A percentile compares a stretch with the other conserved stretches of the same genome.
These are phyloP conservation scores for Patellifolia procumbens DNA, from an alignment of 179 eudicot species.

Conservation along the genomic window DNA sequence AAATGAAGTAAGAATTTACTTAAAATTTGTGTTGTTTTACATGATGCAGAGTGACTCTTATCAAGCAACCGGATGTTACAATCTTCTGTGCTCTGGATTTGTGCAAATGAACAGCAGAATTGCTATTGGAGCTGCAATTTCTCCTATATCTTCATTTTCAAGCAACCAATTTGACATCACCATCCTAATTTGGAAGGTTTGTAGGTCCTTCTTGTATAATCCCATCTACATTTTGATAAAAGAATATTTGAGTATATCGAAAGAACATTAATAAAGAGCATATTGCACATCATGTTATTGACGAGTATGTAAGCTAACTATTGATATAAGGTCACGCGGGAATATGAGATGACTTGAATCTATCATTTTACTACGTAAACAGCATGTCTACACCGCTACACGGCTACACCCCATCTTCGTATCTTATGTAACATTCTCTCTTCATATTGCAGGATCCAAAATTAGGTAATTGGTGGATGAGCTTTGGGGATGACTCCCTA, in stretches of 20 bases:
- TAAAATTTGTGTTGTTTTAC: background rate
- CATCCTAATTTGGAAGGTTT: constrained; percentile 95
- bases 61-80: constrained; percentile 97
- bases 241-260: no score
- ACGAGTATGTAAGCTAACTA: no score
- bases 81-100: constrained; percentile 85
- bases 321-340: no score
- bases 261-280: no score
- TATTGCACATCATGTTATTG: no score
- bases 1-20: no score
- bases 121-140: constrained; percentile 95
- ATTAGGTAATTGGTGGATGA: constrained; percentile 98
- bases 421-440: no score
- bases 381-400: no score
- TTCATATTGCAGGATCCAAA: constrained; percentile 72
- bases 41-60: constrained; percentile 81
- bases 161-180: constrained; percentile 77
- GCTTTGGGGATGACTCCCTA: constrained; percentile 74
- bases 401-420: no score
- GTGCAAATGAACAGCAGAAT: constrained; percentile 84
- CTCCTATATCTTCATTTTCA: constrained; percentile 62
- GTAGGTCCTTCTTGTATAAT: background rate
- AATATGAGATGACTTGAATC: no score
- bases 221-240: no score
- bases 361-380: no score